Conservation (phyloP, 148 eudicot genomes). For the Bassia scoparia region DNA sequence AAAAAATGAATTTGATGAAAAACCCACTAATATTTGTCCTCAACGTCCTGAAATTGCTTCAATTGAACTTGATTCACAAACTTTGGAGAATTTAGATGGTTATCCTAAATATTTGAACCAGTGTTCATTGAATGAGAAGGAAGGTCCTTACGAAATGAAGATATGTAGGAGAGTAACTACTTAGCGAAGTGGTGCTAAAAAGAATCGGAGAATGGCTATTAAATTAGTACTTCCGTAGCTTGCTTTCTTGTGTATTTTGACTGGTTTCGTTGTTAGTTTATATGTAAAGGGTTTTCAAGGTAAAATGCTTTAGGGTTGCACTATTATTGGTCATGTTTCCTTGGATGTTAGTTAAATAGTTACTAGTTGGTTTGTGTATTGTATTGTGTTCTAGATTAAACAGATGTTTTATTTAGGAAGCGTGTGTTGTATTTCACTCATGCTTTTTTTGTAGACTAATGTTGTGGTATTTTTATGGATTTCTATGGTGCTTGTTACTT, state of each 20-base stretch:
- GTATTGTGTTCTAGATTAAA: slow-evolving; percentile 67
- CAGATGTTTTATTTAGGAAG: slow-evolving; percentile 58
- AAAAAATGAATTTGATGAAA: slow-evolving; percentile 7
- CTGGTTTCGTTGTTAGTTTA: slow-evolving; percentile 44
- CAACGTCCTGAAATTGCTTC: slow-evolving; percentile 48
- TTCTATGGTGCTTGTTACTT: slow-evolving; percentile 59
- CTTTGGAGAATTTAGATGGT: slow-evolving; percentile 17
- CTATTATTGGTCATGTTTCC: slow-evolving; percentile 64
- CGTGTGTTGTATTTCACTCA: slow-evolving; percentile 78
- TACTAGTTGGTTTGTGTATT: slow-evolving; percentile 55
- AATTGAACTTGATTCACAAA: slow-evolving; percentile 31
- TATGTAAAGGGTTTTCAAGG: slow-evolving; percentile 35
- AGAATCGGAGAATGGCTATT: slow-evolving; percentile 43
- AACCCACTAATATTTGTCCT: slow-evolving; percentile 4
- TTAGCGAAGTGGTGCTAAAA: slow-evolving; percentile 41
- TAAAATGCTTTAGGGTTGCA: slow-evolving; percentile 42
- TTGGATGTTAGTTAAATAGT: slow-evolving; percentile 67
- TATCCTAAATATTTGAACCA: slow-evolving; percentile 7
- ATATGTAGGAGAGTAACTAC: slow-evolving; percentile 63
- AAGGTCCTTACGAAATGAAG: slow-evolving; percentile 55
- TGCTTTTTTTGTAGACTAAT: slow-evolving; percentile 63
- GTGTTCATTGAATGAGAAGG: slow-evolving; percentile 26
- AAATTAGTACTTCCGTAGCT: slow-evolving; percentile 50
- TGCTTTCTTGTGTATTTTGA: slow-evolving; percentile 41
- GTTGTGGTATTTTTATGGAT: slow-evolving; percentile 69